Conservation (phyloP, 1,284 basidiomycete genomes). For the Pterulicium gracile region DNA sequence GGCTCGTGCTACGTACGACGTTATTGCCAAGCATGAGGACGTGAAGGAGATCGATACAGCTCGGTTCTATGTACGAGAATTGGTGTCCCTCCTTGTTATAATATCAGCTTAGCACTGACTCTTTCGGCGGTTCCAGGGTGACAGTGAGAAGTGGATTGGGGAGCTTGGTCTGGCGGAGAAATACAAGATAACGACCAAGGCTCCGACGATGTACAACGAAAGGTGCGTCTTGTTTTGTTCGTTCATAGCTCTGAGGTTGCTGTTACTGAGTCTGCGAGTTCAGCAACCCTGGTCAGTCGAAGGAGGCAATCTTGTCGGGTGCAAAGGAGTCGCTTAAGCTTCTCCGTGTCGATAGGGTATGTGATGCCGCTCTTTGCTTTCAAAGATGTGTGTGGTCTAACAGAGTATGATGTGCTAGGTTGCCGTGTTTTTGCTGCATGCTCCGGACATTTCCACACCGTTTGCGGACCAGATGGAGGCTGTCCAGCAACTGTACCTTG, state of each 20-base stretch:
- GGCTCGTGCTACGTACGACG: neutral
- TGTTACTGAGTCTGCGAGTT: no score
- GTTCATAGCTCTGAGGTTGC: no score
- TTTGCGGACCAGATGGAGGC: conserved; percentile 34
- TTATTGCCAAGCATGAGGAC: neutral
- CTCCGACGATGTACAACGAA: no score
- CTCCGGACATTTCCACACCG: conserved; percentile 33
- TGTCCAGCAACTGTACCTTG: conserved; percentile 29
- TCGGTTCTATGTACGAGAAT: neutral
- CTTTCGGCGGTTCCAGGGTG: neutral
- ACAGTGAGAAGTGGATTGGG: neutral
- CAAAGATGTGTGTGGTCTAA: neutral
- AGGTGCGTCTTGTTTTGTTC: no score
- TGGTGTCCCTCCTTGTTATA: neutral
- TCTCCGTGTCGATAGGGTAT: neutral
- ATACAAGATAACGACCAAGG: neutral
- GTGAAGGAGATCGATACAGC: neutral
- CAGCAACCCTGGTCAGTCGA: neutral
- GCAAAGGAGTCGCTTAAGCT: neutral
- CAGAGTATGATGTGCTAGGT: neutral
- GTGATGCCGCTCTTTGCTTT: no score
- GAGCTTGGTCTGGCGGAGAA: neutral
- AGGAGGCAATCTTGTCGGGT: neutral
- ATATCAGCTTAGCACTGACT: neutral
- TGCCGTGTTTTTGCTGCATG: conserved; percentile 21